Base-by-base conservation (phyloP, 768 basidiomycete species). In the Myochromella boudieri region DNA sequence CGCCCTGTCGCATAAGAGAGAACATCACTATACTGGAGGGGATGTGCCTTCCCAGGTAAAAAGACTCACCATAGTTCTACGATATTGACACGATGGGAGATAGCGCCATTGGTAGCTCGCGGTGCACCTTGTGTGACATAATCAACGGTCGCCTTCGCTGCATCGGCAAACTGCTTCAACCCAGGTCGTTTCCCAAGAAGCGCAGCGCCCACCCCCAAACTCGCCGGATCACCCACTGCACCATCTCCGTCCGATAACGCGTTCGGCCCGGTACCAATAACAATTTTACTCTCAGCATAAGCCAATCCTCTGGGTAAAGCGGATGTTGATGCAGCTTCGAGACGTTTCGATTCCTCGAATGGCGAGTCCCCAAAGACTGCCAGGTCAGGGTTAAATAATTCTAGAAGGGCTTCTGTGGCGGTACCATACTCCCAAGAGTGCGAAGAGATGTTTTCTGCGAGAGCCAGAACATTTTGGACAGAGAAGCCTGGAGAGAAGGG, bases 191-290 rank as follows among this genome's bases (percentile, higher is more conserved):
- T 75, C 14, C 72, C 69, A 7, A 79, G 47, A 6, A 76, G 57
- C 8, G 60, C 56, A 2, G 77, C 72, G 2, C 70, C 67, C 2
- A 72, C 67, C 12, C 77, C 78, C 4, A 80, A 53, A 48, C 72
- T 74, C 1, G 81, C 76, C 0, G 82, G 82, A 51, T 85, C 82
- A 0, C 76, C 80, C 0, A 75, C 79, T 1, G 77, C 73, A 3
- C 75, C 75, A 26, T 41, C 46, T 12, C 33, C 46, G 22, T 41
- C 39, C 7, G 37, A 14, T 15, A 41, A 25, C 9, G 33, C 39
- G 18, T 42, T 48, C 32, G 42, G 22, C 8, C 55, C 59, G 1
- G 51, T 50, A 3, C 61, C 61, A 3, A 62, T 36, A 2, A 58
- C 44, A 12, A 60, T 51, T 28, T 28, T 46, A 6, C 27, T 17